A percentile compares a stretch with the other conserved stretches of the same genome.
phyloP scores from a whole-genome alignment of 495 filamentous ascomycete species.

The Diplogelasinospora grovesii region DNA sequence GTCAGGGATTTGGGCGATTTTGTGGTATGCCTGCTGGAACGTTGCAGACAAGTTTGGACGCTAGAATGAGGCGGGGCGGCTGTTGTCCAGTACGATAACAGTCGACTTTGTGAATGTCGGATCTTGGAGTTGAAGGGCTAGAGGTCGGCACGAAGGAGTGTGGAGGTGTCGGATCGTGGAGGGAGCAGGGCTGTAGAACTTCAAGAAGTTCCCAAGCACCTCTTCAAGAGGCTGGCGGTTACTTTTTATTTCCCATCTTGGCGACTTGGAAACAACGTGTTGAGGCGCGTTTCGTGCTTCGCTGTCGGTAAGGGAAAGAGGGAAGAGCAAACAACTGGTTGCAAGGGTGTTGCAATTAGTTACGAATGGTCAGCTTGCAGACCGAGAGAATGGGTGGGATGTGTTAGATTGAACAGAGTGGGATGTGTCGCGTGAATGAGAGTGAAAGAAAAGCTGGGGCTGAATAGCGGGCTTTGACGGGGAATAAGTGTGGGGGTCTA shows the following conservation, averaged over 20 bases:
- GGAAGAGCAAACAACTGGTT: background rate
- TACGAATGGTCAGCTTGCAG: background rate
- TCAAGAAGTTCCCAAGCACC: slow-evolving; percentile 9
- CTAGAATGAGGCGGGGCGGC: background rate
- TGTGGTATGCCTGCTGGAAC: no score
- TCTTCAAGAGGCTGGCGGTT: slow-evolving; percentile 7
- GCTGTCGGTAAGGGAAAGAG: background rate
- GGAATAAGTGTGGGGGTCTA: background rate
- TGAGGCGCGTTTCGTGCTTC: background rate
- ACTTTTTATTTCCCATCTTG: slow-evolving; percentile 12
- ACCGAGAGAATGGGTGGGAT: background rate
- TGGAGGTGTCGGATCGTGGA: background rate
- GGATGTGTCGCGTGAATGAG: background rate
- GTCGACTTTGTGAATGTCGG: no score
- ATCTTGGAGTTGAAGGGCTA: background rate
- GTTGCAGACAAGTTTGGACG: background rate
- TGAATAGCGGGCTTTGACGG: background rate
- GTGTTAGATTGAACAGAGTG: background rate
- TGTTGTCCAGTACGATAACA: background rate
- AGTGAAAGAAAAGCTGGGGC: slow-evolving; percentile 1
- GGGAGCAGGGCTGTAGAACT: slow-evolving; percentile 1
- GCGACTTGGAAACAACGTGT: background rate
- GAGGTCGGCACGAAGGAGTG: background rate
- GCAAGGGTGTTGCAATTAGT: background rate
- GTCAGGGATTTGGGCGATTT: background rate